Evolutionary conservation across 495 filamentous ascomycete genomes (phyloP), one percentile per base, ranked within the genome.

Genomic region (Aspergillus nidulans): DNA sequence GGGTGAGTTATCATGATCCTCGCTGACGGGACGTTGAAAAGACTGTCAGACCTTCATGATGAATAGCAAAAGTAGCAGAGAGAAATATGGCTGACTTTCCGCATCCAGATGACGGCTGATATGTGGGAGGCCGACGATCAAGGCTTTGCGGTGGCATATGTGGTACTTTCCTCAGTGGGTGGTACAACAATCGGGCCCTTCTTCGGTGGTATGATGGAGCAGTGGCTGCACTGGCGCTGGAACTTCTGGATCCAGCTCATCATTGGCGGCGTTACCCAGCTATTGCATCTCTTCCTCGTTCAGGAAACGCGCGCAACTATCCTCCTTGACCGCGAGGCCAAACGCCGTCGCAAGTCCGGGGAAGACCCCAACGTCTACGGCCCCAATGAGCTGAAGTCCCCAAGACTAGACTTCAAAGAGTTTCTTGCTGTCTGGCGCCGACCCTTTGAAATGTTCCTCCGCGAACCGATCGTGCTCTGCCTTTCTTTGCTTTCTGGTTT

Each of bases 51-150:
- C n/a, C n/a, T n/a, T n/a, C n/a, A n/a, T n/a, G n/a, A n/a, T n/a
- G n/a, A n/a, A n/a, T n/a, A n/a, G n/a, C n/a, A n/a, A n/a, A n/a
- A n/a, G n/a, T n/a, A n/a, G n/a, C n/a, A n/a, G n/a, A n/a, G n/a
- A n/a, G n/a, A n/a, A n/a, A n/a, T n/a, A n/a, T n/a, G n/a, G n/a
- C n/a, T n/a, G n/a, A n/a, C n/a, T n/a, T n/a, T n/a, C n/a, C n/a
- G n/a, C n/a, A n/a, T n/a, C n/a, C n/a, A n/a, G n/a, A 89, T 92
- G 86, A 82, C 90, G 21, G 88, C 88, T 19, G 88, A 92, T 59
- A 81, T 91, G 77, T 91, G 81, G 74, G 84, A 90, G 58, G 65
- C 87, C 1, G 82, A 90, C 57, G 77, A 81, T 18, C 88, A 91
- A 64, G 69, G 71, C 15, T 76, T 69, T 15, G 87, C 85, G 4